These are phyloP conservation scores for Pythium sukuiense DNA, from an alignment of 352 stramenopile genomes.

Conservation along the genomic window DNA sequence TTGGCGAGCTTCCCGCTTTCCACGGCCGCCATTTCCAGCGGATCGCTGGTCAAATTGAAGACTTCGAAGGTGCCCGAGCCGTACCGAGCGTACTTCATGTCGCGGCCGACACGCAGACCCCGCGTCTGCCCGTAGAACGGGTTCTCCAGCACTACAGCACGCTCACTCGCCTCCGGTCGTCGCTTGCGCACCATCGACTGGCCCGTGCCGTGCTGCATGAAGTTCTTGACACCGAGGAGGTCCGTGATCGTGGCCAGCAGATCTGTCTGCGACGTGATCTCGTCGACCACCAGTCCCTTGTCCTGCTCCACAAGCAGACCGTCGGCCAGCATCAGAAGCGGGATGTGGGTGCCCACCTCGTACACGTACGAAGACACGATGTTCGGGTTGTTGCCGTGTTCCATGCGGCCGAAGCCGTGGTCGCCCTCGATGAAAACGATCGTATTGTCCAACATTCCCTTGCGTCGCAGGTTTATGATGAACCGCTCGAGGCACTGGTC, in stretches of 20 bases:
- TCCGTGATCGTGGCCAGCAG: conserved; percentile 19
- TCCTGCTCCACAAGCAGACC: conserved; percentile 11
- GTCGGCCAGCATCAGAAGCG: conserved; percentile 15
- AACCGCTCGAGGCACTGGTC: conserved; percentile 18
- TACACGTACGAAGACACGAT: conserved; percentile 13
- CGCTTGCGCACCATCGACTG: conserved; percentile 17
- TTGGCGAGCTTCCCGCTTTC: conserved; percentile 2
- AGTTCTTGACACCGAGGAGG: conserved; percentile 9
- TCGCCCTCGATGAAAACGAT: conserved; percentile 24
- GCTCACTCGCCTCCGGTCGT: neutral
- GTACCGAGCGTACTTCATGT: conserved; percentile 14
- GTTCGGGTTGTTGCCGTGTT: conserved; percentile 21
- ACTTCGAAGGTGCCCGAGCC: conserved; percentile 1
- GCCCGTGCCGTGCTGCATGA: conserved; percentile 19
- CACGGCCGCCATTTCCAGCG: neutral
- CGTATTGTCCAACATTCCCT: conserved; percentile 21
- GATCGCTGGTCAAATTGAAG: conserved; percentile 15
- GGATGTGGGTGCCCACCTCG: conserved; percentile 16
- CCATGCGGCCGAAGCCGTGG: conserved; percentile 20
- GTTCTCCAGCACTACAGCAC: conserved; percentile 7
- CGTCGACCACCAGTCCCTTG: conserved; percentile 16
- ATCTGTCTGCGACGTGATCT: conserved; percentile 13
- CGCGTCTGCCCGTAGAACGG: conserved; percentile 3
- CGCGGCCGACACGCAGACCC: neutral
- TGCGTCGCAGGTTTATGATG: conserved; percentile 7